Evolutionary conservation across 208 protist species (phyloP), one percentile per base, ranked within the genome.

Genomic region (Crithidia bombi): DNA sequence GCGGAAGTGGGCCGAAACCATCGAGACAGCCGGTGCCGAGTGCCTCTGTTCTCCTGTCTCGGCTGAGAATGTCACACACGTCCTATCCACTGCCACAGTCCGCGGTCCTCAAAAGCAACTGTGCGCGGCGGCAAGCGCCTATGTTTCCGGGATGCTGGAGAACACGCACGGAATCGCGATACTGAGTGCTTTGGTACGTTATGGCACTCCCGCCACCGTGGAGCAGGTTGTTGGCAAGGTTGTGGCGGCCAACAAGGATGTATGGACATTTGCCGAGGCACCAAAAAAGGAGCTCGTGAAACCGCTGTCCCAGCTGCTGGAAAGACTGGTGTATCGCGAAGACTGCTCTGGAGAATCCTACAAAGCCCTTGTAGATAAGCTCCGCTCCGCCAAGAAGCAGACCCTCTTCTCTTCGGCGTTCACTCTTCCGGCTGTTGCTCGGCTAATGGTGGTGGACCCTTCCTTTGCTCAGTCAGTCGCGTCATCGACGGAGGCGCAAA

Each of bases 31-130:
- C n/a, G 85, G 79, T 23, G 70, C 65, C 12, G 80, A 87, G 21
- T 89, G 82, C 61, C 50, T 93, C 9, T 76, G 43, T 51, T 82
- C 74, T 54, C 69, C 70, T 0, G 55, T 76, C 17, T 92, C 88
- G 1, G 87, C 87, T 26, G 86, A 83, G 46, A 94, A 91, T 75
- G 87, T 96, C 17, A 68, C 78, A 26, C 76, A 87, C 52, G 85
- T 91, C 0, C 79, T 96, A 14, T 94, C 89, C 6, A 92, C 70
- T 9, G 77, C 87, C 19, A 79, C 71, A 4, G 75, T 83, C 5
- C 85, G 85, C 17, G 81, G 69, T 5, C 87, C 90, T 4, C 91
- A 96, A 58, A 90, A 86, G 64, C 62, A 78, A 14, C 79, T 96
- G 12, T 88, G 85, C 33, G 69, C 69, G 3, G 75, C 71, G n/a